These are phyloP conservation scores for Ascosphaera pollenicola DNA, from an alignment of 2,329 filamentous ascomycete genomes.

Conservation along the genomic window DNA sequence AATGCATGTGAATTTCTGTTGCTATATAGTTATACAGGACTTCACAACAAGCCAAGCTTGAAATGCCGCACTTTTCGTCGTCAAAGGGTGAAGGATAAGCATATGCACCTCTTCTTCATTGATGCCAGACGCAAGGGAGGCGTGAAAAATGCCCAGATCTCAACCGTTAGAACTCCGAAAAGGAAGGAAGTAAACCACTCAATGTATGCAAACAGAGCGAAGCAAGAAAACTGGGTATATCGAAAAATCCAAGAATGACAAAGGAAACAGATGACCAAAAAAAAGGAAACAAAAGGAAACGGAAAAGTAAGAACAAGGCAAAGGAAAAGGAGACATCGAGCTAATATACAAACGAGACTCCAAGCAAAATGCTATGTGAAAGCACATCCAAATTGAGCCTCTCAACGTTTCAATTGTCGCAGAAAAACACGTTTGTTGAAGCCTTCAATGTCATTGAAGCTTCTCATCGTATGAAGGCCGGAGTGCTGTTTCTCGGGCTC, in stretches of 20 bases:
- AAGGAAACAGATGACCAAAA: constrained; percentile 3
- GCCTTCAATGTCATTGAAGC: constrained; percentile 18
- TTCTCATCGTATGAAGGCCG: constrained; percentile 13
- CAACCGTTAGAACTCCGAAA: neutral
- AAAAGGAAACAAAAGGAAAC: constrained; percentile 3
- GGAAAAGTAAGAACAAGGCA: constrained; percentile 3
- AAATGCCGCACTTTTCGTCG: too few relatives aligned
- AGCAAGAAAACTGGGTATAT: constrained; percentile 4
- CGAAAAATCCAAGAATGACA: constrained; percentile 6
- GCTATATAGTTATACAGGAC: too few relatives aligned
- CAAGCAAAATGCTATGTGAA: neutral
- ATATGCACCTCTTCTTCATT: neutral
- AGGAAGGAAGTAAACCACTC: constrained; percentile 2
- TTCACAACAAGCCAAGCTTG: too few relatives aligned
- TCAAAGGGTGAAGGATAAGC: neutral
- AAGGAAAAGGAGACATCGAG: constrained; percentile 2
- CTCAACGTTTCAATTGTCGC: constrained; percentile 12
- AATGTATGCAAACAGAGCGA: constrained; percentile 6
- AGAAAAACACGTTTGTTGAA: constrained; percentile 18
- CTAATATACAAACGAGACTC: neutral
- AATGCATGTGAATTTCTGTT: too few relatives aligned
- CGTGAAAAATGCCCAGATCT: neutral
- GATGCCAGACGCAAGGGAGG: neutral
- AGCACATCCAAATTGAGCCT: neutral
- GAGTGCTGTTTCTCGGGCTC: constrained; percentile 1